Evolutionary conservation across 2,329 filamentous ascomycete species (phyloP).

Genomic region (Passalora sequoiae): DNA sequence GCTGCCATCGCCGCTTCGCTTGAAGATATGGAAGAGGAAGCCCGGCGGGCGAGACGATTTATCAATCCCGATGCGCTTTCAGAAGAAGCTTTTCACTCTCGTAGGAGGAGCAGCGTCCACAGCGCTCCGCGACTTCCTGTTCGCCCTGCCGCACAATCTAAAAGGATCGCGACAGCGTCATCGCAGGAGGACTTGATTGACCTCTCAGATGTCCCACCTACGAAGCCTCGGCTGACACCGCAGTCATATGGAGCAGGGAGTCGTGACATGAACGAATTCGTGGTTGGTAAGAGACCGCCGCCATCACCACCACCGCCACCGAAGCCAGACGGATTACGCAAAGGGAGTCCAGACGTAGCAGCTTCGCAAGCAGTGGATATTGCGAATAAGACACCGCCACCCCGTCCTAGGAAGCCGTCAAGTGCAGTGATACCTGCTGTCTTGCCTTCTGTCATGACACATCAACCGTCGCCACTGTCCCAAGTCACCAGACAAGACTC

Average conservation of each 20-base stretch:
- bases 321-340: conserved; percentile 38
- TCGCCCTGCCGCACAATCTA: conserved; percentile 21
- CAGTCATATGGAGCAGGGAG: conserved; percentile 7
- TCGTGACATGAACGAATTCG: conserved; percentile 20
- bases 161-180: conserved; percentile 10
- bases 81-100: conserved; percentile 7
- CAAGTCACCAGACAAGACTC: conserved; percentile 33
- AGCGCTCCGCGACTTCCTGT: conserved; percentile 34
- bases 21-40: conserved; percentile 40
- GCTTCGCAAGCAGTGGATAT: conserved; percentile 12
- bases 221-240: conserved; percentile 27
- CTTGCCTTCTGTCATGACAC: conserved; percentile 18
- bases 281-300: conserved; percentile 22
- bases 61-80: conserved; percentile 35
- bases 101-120: conserved; percentile 8
- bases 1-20: conserved; percentile 47
- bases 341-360: conserved; percentile 31
- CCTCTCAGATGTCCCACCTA: conserved; percentile 37
- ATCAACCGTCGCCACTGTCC: conserved; percentile 31
- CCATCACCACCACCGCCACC: conserved; percentile 32
- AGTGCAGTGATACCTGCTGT: conserved; percentile 28
- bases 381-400: conserved; percentile 28
- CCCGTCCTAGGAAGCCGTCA: conserved; percentile 35
- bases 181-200: conserved; percentile 43
- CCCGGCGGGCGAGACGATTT: conserved; percentile 31